Evolutionary conservation across 805 yeast genomes (phyloP).

Genomic region (Saturnispora hagleri): DNA sequence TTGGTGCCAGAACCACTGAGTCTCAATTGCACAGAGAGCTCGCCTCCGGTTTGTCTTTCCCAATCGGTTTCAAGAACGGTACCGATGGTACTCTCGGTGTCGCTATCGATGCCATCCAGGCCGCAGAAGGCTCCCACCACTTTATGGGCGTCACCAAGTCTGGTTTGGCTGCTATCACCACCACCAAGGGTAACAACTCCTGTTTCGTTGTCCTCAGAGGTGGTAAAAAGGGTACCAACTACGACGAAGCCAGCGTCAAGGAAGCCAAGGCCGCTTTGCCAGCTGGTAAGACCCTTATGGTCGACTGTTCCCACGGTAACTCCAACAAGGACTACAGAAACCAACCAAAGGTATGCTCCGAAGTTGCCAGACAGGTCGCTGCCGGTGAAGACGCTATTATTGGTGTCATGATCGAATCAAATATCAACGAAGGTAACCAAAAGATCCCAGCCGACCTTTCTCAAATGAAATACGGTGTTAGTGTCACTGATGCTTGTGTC

Average conservation of each 20-base stretch:
- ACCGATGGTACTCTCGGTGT: constrained; percentile 92
- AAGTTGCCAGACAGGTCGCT: constrained; percentile 73
- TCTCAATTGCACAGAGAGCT: constrained; percentile 96
- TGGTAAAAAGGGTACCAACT: constrained; percentile 90
- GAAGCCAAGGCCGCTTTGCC: constrained; percentile 57
- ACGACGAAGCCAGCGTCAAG: constrained; percentile 68
- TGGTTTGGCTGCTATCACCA: constrained; percentile 93
- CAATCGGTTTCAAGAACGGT: constrained; percentile 97
- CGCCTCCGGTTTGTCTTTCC: constrained; percentile 97
- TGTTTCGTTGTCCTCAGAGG: constrained; percentile 95
- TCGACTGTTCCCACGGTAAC: constrained; percentile 98
- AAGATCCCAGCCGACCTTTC: constrained; percentile 53
- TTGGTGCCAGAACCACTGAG: constrained; percentile 98
- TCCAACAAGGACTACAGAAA: constrained; percentile 88
- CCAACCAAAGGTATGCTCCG: constrained; percentile 86
- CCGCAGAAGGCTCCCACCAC: constrained; percentile 89
- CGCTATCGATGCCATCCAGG: constrained; percentile 88
- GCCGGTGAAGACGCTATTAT: constrained; percentile 72
- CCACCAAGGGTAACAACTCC: constrained; percentile 91
- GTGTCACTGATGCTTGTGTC: constrained; percentile 96
- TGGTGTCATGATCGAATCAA: constrained; percentile 94
- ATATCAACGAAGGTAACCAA: constrained; percentile 89
- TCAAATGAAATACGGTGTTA: constrained; percentile 81
- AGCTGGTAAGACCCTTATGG: constrained; percentile 59
- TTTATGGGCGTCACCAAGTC: constrained; percentile 96